Base-by-base conservation (phyloP, 768 basidiomycete genomes). In the Podaxis carcinomalis region DNA sequence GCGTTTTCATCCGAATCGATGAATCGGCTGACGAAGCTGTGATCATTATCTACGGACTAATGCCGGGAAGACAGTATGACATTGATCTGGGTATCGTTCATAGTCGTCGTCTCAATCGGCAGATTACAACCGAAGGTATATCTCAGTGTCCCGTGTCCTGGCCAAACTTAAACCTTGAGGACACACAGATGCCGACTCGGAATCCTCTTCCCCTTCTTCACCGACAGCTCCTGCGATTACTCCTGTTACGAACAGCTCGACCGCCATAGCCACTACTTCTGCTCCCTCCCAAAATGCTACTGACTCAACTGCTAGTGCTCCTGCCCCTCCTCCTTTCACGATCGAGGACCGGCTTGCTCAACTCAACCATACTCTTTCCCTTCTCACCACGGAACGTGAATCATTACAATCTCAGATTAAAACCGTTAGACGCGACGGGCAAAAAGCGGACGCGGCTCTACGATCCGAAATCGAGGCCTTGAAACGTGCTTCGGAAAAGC, bases 21-120 rank as follows among this genome's bases (percentile, higher is more conserved):
- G 92, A 94, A 47, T 83, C 85, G 56, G 80, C 82, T 0, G 93
- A 95, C 65, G 90, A 96, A 68, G 95, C 93, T 0, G 85, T 95
- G 59, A 92, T 97, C 56, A 91, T 96, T 61, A 84, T 98, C 27
- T 95, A 93, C 62, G 93, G 92, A 1, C 79, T 98, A 50, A 83
- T 90, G 77, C 94, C 93, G 3, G 91, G 91, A 1, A 82, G 91
- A 59, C 90, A 92, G 69, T 97, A 97, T 67, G 93, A 97, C 68
- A 87, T 97, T 55, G 91, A 94, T 68, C 77, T 97, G 10, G 87
- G 82, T 1, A 80, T 95, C 35, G 83, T 87, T 6, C 85, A 85
- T 66, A 37, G 75, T 89, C 49, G 47, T 40, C 40, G 56, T 23
- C 62, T 69, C 13, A 77, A 83, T 40, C 81, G 80, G 57, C 86